A percentile compares a stretch with the other conserved stretches of the same genome.
phyloP scores from a whole-genome alignment of 805 yeast genomes.

The Saccharomyces paradoxus region DNA sequence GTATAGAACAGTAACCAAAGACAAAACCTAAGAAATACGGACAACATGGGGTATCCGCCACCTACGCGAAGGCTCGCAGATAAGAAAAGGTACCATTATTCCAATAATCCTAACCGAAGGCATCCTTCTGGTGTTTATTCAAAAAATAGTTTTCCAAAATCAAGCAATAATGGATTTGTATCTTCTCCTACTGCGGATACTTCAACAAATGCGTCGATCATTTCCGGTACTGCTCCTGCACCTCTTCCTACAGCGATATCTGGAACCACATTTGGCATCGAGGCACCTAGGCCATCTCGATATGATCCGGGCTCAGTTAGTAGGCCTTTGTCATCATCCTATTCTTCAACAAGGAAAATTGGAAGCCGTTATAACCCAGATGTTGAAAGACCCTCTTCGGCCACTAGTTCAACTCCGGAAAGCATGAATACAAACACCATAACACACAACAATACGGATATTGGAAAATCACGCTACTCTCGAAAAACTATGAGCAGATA shows the following conservation, averaged over 20 bases:
- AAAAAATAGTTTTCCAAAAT: slow-evolving; percentile 10
- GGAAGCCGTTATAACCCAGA: slow-evolving; percentile 27
- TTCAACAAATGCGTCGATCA: not conserved
- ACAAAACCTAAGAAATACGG: not conserved
- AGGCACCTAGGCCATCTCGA: slow-evolving; percentile 17
- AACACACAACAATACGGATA: not conserved
- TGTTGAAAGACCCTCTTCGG: slow-evolving; percentile 1
- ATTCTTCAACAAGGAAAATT: slow-evolving; percentile 6
- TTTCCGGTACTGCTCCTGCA: not conserved
- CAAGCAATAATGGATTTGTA: not conserved
- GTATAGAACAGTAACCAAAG: not conserved
- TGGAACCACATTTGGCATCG: not conserved
- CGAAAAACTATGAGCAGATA: slow-evolving; percentile 10
- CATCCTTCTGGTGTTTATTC: slow-evolving; percentile 11
- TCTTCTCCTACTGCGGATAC: slow-evolving; percentile 1
- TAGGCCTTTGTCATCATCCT: slow-evolving; percentile 9
- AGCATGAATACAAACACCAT: not conserved
- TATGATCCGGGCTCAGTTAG: slow-evolving; percentile 22
- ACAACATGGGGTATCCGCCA: slow-evolving; percentile 5
- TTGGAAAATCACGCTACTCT: slow-evolving; percentile 7
- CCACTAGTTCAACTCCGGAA: slow-evolving; percentile 2
- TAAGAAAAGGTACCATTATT: slow-evolving; percentile 27
- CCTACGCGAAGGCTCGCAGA: slow-evolving; percentile 12
- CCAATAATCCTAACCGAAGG: slow-evolving; percentile 21
- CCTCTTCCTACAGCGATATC: not conserved